Percentiles rank a stretch among this genome's conserved stretches.
Conservation (phyloP, 371 early-diverging fungal genomes). For the Mortierella sp. region DNA sequence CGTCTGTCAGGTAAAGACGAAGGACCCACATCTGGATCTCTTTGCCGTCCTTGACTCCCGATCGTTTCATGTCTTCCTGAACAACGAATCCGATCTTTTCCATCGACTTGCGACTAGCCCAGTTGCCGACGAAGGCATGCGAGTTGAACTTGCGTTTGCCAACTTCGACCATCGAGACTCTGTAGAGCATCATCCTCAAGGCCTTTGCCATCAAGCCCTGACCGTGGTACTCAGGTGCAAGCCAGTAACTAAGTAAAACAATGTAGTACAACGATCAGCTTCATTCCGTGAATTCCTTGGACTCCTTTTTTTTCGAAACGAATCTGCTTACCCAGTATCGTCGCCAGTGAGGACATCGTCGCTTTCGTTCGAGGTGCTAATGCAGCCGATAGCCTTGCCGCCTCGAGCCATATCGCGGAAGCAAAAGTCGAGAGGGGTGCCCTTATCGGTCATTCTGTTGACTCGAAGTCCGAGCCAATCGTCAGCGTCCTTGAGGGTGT, state of each 20-base stretch:
- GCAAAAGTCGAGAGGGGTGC: constrained; percentile 17
- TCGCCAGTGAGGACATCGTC: constrained; percentile 42
- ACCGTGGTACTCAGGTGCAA: constrained; percentile 45
- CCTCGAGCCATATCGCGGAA: constrained; percentile 42
- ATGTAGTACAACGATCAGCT: too few relatives aligned
- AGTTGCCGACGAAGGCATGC: constrained; percentile 25
- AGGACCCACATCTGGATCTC: constrained; percentile 19
- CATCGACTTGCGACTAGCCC: constrained; percentile 35
- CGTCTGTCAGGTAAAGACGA: constrained; percentile 23
- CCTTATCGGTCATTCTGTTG: constrained; percentile 25
- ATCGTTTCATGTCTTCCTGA: constrained; percentile 17
- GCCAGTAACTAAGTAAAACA: constrained; percentile 35
- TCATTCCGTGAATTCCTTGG: too few relatives aligned
- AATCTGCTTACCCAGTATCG: constrained; percentile 37
- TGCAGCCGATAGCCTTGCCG: constrained; percentile 27
- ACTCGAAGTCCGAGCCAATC: constrained; percentile 22
- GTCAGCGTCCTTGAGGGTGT: constrained; percentile 34
- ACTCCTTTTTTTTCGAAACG: too few relatives aligned
- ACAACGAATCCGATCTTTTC: constrained; percentile 42
- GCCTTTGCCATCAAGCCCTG: constrained; percentile 51
- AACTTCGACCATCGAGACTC: constrained; percentile 24
- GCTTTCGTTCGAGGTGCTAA: constrained; percentile 16
- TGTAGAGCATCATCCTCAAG: constrained; percentile 23
- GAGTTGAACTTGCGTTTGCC: constrained; percentile 54
- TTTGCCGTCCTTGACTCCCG: background rate